Evolutionary conservation across 306 rosid genomes (phyloP).

Genomic region (Aeschynomene evenia): DNA sequence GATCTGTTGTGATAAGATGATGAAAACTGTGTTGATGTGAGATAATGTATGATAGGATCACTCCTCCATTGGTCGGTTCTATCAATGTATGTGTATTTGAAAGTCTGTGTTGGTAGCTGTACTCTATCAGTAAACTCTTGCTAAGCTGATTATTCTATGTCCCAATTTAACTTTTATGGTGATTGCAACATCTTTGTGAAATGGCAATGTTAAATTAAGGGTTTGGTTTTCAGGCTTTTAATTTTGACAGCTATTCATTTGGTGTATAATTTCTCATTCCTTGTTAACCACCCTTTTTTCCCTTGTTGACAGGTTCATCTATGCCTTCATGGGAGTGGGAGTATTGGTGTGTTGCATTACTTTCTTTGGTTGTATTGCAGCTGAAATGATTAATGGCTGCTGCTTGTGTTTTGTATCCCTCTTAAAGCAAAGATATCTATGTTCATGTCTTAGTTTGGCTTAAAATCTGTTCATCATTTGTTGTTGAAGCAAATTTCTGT

Average conservation of each 20-base stretch:
- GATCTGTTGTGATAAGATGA: background rate
- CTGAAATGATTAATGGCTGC: slow-evolving; percentile 78
- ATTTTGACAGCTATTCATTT: slow-evolving; percentile 11
- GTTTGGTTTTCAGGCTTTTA: slow-evolving; percentile 10
- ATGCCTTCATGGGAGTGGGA: slow-evolving; percentile 85
- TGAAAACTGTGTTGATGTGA: background rate
- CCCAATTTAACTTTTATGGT: slow-evolving; percentile 10
- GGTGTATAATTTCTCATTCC: background rate
- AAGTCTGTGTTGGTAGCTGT: background rate
- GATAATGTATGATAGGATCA: background rate
- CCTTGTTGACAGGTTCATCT: slow-evolving; percentile 77
- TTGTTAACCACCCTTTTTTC: background rate
- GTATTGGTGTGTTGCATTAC: slow-evolving; percentile 62
- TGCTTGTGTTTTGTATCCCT: slow-evolving; percentile 97
- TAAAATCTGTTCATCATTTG: slow-evolving; percentile 20
- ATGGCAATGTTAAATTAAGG: slow-evolving; percentile 5
- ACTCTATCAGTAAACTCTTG: background rate
- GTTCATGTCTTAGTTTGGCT: slow-evolving; percentile 15
- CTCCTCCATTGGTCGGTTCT: too few relatives aligned
- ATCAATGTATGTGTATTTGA: background rate
- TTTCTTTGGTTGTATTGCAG: slow-evolving; percentile 85
- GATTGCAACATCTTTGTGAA: background rate
- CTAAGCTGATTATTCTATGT: slow-evolving; percentile 7
- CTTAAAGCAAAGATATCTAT: background rate
- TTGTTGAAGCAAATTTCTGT: background rate